phyloP scores from a whole-genome alignment of 2,329 filamentous ascomycete species.

The Sporothrix globosa region DNA sequence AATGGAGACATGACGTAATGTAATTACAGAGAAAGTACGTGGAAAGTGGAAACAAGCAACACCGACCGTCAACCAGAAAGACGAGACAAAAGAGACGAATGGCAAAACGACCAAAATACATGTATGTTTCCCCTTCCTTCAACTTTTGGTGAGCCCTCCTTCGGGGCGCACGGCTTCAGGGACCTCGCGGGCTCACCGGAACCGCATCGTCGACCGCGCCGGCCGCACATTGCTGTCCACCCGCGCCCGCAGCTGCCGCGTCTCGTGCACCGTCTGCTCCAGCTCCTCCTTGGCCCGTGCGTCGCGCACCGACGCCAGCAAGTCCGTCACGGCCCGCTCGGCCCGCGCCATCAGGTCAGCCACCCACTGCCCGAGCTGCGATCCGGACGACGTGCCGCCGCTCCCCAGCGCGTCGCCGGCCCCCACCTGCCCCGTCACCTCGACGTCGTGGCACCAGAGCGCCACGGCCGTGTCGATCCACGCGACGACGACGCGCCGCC shows the following conservation, averaged over 20 bases:
- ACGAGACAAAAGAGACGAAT: too few species aligned
- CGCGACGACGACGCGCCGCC: conserved; percentile 56
- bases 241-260: conserved; percentile 35
- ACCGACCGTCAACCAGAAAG: background rate
- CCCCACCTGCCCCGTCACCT: conserved; percentile 48
- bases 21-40: background rate
- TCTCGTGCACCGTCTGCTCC: conserved; percentile 37
- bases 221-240: conserved; percentile 38
- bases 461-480: conserved; percentile 57
- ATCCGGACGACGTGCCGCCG: background rate
- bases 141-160: background rate
- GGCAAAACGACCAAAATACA: background rate
- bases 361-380: conserved; percentile 51
- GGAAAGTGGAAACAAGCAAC: background rate
- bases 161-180: too few species aligned
- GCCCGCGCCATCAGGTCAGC: conserved; percentile 56
- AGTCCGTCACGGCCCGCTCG: conserved; percentile 50
- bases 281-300: conserved; percentile 34
- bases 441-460: conserved; percentile 55
- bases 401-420: conserved; percentile 38
- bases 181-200: conserved; percentile 23
- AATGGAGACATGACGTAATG: background rate
- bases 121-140: background rate
- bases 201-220: conserved; percentile 32
- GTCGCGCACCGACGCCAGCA: conserved; percentile 44